These are phyloP conservation scores for Heritiera fomes DNA, from an alignment of 345 rosid genomes.

Conservation along the genomic window DNA sequence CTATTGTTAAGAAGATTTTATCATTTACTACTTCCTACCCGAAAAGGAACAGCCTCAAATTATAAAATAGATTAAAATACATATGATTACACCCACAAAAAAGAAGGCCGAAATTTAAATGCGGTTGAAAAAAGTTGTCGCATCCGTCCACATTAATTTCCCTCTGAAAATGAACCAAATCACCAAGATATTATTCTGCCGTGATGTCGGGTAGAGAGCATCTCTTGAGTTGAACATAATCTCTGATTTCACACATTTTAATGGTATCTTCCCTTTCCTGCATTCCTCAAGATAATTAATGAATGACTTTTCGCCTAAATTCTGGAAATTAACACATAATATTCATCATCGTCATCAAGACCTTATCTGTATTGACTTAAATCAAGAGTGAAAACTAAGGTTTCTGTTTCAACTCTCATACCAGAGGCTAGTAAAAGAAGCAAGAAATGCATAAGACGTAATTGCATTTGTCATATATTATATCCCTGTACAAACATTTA, in stretches of 20 bases:
- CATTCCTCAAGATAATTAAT: no score
- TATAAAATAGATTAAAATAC: no score
- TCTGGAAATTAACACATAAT: not conserved
- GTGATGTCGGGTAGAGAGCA: not conserved
- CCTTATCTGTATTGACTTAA: no score
- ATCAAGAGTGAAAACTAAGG: no score
- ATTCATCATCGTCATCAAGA: no score
- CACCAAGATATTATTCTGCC: not conserved
- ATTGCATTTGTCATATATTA: not conserved
- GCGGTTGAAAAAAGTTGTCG: not conserved
- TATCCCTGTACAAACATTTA: slow-evolving; percentile 19
- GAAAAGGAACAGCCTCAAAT: no score
- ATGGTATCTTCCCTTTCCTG: not conserved
- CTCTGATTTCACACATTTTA: not conserved
- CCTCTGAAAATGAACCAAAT: not conserved
- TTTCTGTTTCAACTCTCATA: no score
- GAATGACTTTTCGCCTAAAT: not conserved
- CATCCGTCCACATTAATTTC: not conserved
- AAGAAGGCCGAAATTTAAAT: not conserved
- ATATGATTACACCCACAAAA: no score
- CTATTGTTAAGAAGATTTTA: no score
- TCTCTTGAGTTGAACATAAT: not conserved
- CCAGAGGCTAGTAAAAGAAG: not conserved
- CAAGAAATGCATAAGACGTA: not conserved
- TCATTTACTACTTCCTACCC: no score